These are phyloP conservation scores for Hippophae gyantsensis DNA, from an alignment of 306 rosid species.

Conservation along the genomic window DNA sequence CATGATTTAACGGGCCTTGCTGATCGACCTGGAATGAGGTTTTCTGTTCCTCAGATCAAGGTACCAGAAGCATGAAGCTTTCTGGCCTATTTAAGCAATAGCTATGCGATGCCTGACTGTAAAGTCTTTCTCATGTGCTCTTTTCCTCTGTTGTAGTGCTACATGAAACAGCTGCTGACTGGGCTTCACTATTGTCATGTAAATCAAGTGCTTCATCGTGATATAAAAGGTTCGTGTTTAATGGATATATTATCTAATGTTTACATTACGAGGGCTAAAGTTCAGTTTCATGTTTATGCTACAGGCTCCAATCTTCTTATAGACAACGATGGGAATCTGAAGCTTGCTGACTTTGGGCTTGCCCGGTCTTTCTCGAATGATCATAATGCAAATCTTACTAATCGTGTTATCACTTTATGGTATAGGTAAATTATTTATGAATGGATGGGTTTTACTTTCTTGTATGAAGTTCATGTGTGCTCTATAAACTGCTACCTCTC, in stretches of 20 bases:
- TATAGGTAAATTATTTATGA: conserved; percentile 36
- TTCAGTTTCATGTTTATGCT: conserved; percentile 15
- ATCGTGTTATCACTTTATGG: conserved; percentile 68
- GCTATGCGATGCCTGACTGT: not conserved
- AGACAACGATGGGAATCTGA: conserved; percentile 62
- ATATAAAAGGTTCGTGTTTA: conserved; percentile 47
- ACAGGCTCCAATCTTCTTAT: conserved; percentile 67
- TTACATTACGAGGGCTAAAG: not conserved
- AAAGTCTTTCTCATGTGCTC: not conserved
- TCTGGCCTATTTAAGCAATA: not conserved
- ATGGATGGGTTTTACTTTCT: not conserved
- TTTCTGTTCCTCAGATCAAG: conserved; percentile 66
- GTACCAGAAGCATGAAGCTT: conserved; percentile 12
- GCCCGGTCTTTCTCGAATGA: conserved; percentile 48
- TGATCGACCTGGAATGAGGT: conserved; percentile 60
- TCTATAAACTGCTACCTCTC: too few relatives aligned
- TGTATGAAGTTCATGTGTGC: not conserved
- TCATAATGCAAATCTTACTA: conserved; percentile 53
- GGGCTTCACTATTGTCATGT: conserved; percentile 69
- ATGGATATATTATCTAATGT: not conserved
- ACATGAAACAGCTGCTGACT: conserved; percentile 59
- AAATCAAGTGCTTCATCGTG: conserved; percentile 66
- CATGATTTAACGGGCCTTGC: conserved; percentile 72
- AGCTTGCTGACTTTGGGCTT: conserved; percentile 69
- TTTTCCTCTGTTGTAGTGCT: conserved; percentile 32